These are phyloP conservation scores for Parathielavia appendiculata DNA, from an alignment of 495 filamentous ascomycete species.

Conservation along the genomic window DNA sequence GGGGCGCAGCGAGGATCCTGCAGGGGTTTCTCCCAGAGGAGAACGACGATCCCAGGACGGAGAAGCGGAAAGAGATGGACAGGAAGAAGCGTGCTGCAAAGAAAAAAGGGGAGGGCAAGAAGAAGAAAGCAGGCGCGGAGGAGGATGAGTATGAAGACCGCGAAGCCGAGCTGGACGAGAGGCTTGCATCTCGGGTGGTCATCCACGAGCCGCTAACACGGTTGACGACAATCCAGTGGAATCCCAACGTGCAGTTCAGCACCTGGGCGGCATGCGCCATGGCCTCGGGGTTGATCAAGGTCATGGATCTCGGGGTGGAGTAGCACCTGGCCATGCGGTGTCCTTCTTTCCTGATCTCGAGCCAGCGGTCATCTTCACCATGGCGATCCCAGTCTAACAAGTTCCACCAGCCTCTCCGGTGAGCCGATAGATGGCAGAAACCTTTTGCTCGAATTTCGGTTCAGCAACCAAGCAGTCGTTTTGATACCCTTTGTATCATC, in stretches of 20 bases:
- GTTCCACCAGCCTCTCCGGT: too few relatives aligned
- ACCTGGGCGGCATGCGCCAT: conserved; percentile 52
- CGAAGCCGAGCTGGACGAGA: conserved; percentile 27
- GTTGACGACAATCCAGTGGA: conserved; percentile 43
- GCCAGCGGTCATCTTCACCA: too few relatives aligned
- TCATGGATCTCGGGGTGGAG: conserved; percentile 45
- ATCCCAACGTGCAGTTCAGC: conserved; percentile 44
- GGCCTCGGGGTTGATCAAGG: conserved; percentile 43
- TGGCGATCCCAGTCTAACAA: too few relatives aligned
- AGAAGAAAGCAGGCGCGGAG: conserved; percentile 27
- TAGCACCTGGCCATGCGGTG: background rate
- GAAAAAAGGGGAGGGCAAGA: conserved; percentile 53
- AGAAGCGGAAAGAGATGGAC: conserved; percentile 61
- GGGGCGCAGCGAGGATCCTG: conserved; percentile 39
- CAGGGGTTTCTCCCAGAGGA: conserved; percentile 46
- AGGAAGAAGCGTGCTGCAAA: conserved; percentile 47
- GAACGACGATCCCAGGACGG: conserved; percentile 61
- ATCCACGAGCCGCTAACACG: conserved; percentile 44
- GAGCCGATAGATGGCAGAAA: too few relatives aligned
- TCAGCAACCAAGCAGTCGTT: background rate
- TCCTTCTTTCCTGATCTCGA: too few relatives aligned
- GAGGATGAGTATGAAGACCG: conserved; percentile 26
- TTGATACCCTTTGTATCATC: background rate
- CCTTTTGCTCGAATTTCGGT: too few relatives aligned
- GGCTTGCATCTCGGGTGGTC: conserved; percentile 35